Evolutionary conservation across 257 asterid genomes (phyloP).

Genomic region (Nyctanthes arbortristis): DNA sequence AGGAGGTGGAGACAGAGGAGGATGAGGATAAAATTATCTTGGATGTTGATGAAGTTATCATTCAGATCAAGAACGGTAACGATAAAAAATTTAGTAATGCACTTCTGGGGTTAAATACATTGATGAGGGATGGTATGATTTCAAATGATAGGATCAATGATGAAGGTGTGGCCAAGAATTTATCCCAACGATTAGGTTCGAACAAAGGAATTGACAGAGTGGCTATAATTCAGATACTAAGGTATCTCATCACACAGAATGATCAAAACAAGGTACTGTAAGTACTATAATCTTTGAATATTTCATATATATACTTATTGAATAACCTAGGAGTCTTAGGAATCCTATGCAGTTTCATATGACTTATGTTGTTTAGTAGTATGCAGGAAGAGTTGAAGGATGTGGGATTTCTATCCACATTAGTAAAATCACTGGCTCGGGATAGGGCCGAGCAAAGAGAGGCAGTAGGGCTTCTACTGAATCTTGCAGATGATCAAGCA

Average conservation of each 20-base stretch:
- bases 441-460: conserved; percentile 70
- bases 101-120: conserved; percentile 37
- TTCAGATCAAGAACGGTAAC: conserved; percentile 47
- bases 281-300: no score
- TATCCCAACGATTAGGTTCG: conserved; percentile 48
- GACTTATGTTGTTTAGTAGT: conserved; percentile 38
- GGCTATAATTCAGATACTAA: conserved; percentile 48
- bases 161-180: conserved; percentile 49
- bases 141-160: conserved; percentile 38
- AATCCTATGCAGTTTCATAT: neutral
- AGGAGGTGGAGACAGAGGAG: conserved; percentile 18
- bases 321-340: no score
- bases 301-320: no score
- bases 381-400: conserved; percentile 83
- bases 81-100: conserved; percentile 52
- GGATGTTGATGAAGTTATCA: conserved; percentile 52
- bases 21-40: conserved; percentile 23
- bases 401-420: conserved; percentile 41
- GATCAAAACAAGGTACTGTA: conserved; percentile 60
- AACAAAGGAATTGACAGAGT: conserved; percentile 47
- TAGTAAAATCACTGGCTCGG: conserved; percentile 68
- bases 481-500: conserved; percentile 43
- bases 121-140: conserved; percentile 47
- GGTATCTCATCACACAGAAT: conserved; percentile 37
- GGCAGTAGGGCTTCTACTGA: conserved; percentile 68